Base-by-base conservation (phyloP, 805 yeast species). In the Ogataea pini region DNA sequence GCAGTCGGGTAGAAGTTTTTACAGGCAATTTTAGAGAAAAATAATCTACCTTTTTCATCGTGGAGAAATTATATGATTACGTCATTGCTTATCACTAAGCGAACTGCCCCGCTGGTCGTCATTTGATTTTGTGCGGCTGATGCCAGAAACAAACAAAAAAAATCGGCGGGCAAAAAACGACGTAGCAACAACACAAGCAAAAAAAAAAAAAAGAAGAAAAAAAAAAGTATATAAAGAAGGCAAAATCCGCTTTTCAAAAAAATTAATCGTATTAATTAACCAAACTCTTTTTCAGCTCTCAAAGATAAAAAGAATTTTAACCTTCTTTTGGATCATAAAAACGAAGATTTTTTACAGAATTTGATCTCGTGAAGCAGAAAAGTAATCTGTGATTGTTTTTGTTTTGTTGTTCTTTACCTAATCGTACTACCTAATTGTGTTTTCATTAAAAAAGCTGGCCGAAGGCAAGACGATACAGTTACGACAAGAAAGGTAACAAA, bases 321-420 rank as follows among this genome's bases (percentile, higher is more conserved):
- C 14, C 20, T 22, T 36, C 40, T 38, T 38, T 38, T 14, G 22
- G n/a, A 16, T 7, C 31, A 25, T 25, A 38, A 25, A 38, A 38
- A 20, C 22, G 20, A 20, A 7, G n/a, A 25, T 6, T 27, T 38
- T 22, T 17, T 10, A 12, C 42, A 38, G 22, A 7, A 14, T 31
- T 25, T 12, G 37, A 34, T 34, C 37, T 34, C 17, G 37, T 34
- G 37, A 25, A 7, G n/a, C 40, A 36, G 40, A 36, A 36, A 27
- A 39, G 42, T 39, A 39, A 39, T 27, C 25, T 39, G 42, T 25
- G 42, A 39, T n/a, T 38, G 31, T 39, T 39, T 39, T 27, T 27
- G 33, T 27, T 39, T 28, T 39, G 32, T 39, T 39, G 42, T 39
- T 28, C 25, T 39, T 19, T 39, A 36, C 40, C 40, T 22, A 39